Evolutionary conservation across 768 basidiomycete species (phyloP).

Genomic region (Tylopilus sp.): DNA sequence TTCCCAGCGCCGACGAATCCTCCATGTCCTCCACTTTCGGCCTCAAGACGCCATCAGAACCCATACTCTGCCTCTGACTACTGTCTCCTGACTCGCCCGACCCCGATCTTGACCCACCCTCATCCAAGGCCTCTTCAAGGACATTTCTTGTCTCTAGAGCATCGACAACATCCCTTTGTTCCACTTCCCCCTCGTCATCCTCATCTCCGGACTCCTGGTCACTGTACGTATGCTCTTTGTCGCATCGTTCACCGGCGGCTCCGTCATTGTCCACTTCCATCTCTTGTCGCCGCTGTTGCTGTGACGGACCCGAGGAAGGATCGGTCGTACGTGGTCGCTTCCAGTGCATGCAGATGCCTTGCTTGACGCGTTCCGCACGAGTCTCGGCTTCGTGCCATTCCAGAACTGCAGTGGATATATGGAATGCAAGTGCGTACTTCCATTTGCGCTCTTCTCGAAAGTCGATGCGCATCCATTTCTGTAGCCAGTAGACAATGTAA

Average conservation of each 20-base stretch:
- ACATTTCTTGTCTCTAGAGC: constrained; percentile 50
- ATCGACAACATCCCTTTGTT: constrained; percentile 54
- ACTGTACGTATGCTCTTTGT: constrained; percentile 24
- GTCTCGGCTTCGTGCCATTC: constrained; percentile 81
- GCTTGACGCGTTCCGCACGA: constrained; percentile 57
- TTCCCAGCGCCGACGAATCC: constrained; percentile 43
- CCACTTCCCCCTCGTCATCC: constrained; percentile 57
- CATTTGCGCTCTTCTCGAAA: constrained; percentile 92
- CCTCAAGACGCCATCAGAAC: constrained; percentile 30
- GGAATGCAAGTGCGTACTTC: constrained; percentile 85
- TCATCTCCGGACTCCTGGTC: constrained; percentile 50
- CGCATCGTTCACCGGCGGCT: constrained; percentile 15
- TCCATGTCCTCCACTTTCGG: constrained; percentile 59
- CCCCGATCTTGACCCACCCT: constrained; percentile 24
- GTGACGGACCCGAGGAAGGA: constrained; percentile 2
- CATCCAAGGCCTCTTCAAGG: constrained; percentile 59
- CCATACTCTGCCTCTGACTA: constrained; percentile 32
- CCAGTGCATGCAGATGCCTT: constrained; percentile 70
- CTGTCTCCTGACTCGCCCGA: constrained; percentile 34
- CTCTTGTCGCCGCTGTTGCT: constrained; percentile 33
- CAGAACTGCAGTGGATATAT: constrained; percentile 74
- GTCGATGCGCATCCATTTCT: constrained; percentile 98
- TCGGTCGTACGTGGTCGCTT: constrained; percentile 42
- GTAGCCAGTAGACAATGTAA: constrained; percentile 11
- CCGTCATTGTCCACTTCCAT: constrained; percentile 32